Base-by-base conservation (phyloP, 139 green algal species). In the Spirogloea muscicola region DNA sequence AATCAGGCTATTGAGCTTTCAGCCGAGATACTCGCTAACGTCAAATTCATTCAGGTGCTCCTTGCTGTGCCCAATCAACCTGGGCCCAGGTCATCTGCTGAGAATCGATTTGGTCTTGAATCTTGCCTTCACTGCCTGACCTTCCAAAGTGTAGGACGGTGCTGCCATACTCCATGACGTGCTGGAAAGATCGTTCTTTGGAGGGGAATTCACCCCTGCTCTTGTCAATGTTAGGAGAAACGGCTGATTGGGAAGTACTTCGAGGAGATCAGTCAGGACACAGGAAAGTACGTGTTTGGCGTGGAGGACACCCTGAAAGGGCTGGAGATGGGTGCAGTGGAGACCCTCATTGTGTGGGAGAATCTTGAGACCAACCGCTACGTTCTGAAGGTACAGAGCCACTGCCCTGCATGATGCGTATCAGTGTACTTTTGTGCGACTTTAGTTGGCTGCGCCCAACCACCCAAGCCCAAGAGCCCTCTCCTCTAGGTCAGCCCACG, bases 31-130 rank as follows among this genome's bases (percentile, higher is more conserved):
- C 85, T 99, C 38, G 81, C 86, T 42, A 98, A 98, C 73, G 93
- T 99, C 39, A 99, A 99, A 86, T 99, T 99, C 88, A 93, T 99
- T 65, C 92, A 95, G 80, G 92, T 97, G n/a, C n/a, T n/a, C n/a
- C n/a, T n/a, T n/a, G n/a, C n/a, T n/a, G n/a, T n/a, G n/a, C n/a
- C n/a, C 74, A 96, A 84, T 63, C 76, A 80, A 38, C 60, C 80
- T 16, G 60, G 74, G n/a, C 38, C 59, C 10, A n/a, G n/a, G n/a
- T n/a, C n/a, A n/a, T n/a, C n/a, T n/a, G n/a, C n/a, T n/a, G n/a
- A n/a, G n/a, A n/a, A n/a, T n/a, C n/a, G n/a, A n/a, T n/a, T n/a
- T n/a, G n/a, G n/a, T n/a, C n/a, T n/a, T n/a, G n/a, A n/a, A n/a
- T n/a, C n/a, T n/a, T n/a, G n/a, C n/a, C n/a, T n/a, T n/a, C n/a